Evolutionary conservation across 768 basidiomycete species (phyloP).

Genomic region (Royoungia palumana): DNA sequence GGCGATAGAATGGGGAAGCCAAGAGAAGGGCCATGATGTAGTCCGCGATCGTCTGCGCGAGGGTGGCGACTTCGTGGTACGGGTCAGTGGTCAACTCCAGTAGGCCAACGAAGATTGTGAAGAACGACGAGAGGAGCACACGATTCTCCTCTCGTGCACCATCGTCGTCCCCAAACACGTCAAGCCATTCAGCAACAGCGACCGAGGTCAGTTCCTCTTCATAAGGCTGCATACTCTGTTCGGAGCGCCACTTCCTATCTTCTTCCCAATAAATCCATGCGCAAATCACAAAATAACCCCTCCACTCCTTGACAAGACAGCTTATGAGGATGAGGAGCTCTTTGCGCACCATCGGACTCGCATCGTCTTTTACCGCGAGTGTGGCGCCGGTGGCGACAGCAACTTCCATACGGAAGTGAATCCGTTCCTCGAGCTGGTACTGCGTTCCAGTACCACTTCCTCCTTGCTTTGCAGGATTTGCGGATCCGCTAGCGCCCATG

Average conservation of each 20-base stretch:
- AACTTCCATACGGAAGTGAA: constrained; percentile 86
- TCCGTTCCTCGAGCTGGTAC: constrained; percentile 69
- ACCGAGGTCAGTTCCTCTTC: constrained; percentile 73
- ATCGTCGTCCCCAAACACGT: constrained; percentile 63
- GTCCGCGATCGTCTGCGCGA: constrained; percentile 89
- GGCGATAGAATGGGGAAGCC: constrained; percentile 80
- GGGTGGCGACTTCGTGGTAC: constrained; percentile 86
- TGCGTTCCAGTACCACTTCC: constrained; percentile 86
- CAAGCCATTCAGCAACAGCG: constrained; percentile 78
- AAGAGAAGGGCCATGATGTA: constrained; percentile 88
- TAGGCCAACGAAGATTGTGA: constrained; percentile 85
- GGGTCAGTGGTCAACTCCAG: constrained; percentile 92
- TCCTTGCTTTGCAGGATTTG: constrained; percentile 61
- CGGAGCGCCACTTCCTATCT: constrained; percentile 62
- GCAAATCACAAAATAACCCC: constrained; percentile 93
- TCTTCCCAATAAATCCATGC: constrained; percentile 98
- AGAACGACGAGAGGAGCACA: constrained; percentile 86
- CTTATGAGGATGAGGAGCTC: constrained; percentile 90
- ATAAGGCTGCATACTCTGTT: constrained; percentile 30
- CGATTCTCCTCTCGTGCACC: constrained; percentile 71
- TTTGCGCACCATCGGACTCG: constrained; percentile 94
- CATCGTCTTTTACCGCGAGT: constrained; percentile 88
- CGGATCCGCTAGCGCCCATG: constrained; percentile 82
- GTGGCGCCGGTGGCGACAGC: constrained; percentile 87
- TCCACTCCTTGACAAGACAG: constrained; percentile 93